phyloP scores from a whole-genome alignment of 2,329 filamentous ascomycete species.

The Lasiodiplodia sp. region DNA sequence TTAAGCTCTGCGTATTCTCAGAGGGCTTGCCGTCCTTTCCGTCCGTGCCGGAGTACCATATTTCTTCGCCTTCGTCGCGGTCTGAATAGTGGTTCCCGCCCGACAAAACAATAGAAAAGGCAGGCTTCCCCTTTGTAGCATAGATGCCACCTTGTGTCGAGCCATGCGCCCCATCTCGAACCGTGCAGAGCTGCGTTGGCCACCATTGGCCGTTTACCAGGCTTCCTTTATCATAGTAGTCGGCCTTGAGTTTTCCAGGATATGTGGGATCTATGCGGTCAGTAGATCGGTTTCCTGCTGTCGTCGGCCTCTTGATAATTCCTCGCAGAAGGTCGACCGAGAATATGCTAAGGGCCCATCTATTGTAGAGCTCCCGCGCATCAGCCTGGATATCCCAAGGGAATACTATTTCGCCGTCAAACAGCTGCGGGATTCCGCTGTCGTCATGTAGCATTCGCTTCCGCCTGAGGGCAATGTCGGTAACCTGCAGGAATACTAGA shows the following conservation, averaged over 20 bases:
- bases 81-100: constrained; percentile 55
- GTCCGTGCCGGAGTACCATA: constrained; percentile 62
- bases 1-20: constrained; percentile 52
- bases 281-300: constrained; percentile 35
- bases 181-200: constrained; percentile 58
- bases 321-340: constrained; percentile 56
- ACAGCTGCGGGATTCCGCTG: constrained; percentile 51
- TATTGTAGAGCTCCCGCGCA: constrained; percentile 53
- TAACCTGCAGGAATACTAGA: constrained; percentile 47
- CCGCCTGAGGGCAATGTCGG: constrained; percentile 42
- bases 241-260: constrained; percentile 34
- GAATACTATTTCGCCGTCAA: constrained; percentile 43
- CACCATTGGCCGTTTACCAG: constrained; percentile 62
- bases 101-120: constrained; percentile 64
- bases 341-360: constrained; percentile 54
- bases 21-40: constrained; percentile 41
- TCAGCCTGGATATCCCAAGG: constrained; percentile 58
- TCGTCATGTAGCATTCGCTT: constrained; percentile 46
- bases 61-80: constrained; percentile 56
- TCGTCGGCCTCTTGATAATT: constrained; percentile 39
- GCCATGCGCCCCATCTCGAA: constrained; percentile 64
- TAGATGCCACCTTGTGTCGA: constrained; percentile 58
- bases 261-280: constrained; percentile 41
- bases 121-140: constrained; percentile 55
- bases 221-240: constrained; percentile 49